phyloP scores from a whole-genome alignment of 1,284 basidiomycete species.

The Volvariella surrecta region DNA sequence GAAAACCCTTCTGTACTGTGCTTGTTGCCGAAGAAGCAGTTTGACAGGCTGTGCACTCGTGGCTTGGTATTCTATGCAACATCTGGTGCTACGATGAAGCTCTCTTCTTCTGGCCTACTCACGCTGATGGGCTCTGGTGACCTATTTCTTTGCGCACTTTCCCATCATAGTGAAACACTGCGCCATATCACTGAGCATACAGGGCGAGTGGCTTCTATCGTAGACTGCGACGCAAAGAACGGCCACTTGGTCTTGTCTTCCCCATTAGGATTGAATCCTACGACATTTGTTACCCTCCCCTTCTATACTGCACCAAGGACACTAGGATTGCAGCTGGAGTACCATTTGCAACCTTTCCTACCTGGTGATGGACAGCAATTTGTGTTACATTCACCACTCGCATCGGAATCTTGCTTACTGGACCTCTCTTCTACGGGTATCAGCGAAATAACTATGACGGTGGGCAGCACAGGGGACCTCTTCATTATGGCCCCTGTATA shows the following conservation, averaged over 20 bases:
- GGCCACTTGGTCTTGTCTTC: constrained; percentile 11
- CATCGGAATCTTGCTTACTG: constrained; percentile 11
- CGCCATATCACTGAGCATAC: constrained; percentile 11
- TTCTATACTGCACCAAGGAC: background rate
- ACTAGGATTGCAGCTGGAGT: background rate
- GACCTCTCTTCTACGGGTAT: constrained; percentile 2
- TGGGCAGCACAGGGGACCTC: constrained; percentile 17
- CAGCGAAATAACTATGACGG: constrained; percentile 11
- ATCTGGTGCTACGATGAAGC: constrained; percentile 15
- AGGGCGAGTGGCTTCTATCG: background rate
- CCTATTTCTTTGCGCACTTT: too few relatives aligned
- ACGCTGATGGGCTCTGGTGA: constrained; percentile 14
- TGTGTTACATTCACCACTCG: constrained; percentile 13
- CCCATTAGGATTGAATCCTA: background rate
- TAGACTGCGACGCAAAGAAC: background rate
- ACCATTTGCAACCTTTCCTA: constrained; percentile 6
- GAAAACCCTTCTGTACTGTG: constrained; percentile 16
- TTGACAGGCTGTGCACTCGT: constrained; percentile 16
- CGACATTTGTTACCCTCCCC: background rate
- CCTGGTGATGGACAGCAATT: constrained; percentile 7
- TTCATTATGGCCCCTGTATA: constrained; percentile 23
- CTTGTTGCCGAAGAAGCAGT: constrained; percentile 20
- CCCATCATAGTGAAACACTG: too few relatives aligned
- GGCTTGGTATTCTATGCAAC: constrained; percentile 25
- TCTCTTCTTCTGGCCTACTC: constrained; percentile 20